Conservation (phyloP, 1,284 basidiomycete genomes). For the Pyrrhoderma lamaoense region DNA sequence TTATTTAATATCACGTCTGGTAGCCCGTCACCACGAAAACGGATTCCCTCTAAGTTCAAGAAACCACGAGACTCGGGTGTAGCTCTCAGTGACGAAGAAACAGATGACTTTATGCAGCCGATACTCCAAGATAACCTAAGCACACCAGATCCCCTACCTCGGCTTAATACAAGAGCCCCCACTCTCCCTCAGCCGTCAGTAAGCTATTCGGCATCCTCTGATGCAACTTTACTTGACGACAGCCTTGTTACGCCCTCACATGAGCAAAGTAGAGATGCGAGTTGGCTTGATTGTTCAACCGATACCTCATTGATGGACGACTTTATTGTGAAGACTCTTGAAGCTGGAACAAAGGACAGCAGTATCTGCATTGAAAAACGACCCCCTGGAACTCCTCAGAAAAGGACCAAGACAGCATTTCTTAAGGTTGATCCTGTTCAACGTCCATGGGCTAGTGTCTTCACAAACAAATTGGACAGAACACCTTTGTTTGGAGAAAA, state of each 20-base stretch:
- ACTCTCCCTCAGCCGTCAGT: conserved; percentile 49
- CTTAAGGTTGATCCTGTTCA: conserved; percentile 36
- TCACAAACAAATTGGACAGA: conserved; percentile 59
- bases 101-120: conserved; percentile 22
- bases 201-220: conserved; percentile 53
- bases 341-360: conserved; percentile 42
- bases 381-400: conserved; percentile 73
- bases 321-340: conserved; percentile 66
- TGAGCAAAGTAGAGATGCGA: conserved; percentile 44
- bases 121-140: neutral
- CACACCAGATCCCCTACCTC: conserved; percentile 16
- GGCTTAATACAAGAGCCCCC: conserved; percentile 29
- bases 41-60: conserved; percentile 58
- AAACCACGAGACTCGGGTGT: conserved; percentile 60
- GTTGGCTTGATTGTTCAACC: conserved; percentile 48
- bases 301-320: conserved; percentile 44
- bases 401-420: conserved; percentile 55
- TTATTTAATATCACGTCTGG: conserved; percentile 50
- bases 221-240: conserved; percentile 35
- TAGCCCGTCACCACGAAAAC: conserved; percentile 46
- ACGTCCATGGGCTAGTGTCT: conserved; percentile 72
- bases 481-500: conserved; percentile 35
- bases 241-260: conserved; percentile 61
- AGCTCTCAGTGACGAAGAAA: conserved; percentile 54
- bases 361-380: conserved; percentile 43